Evolutionary conservation across 1,139 yeast species (phyloP), one percentile per base, ranked within the genome.

Genomic region (Spencermartinsiella ligniputridi): DNA sequence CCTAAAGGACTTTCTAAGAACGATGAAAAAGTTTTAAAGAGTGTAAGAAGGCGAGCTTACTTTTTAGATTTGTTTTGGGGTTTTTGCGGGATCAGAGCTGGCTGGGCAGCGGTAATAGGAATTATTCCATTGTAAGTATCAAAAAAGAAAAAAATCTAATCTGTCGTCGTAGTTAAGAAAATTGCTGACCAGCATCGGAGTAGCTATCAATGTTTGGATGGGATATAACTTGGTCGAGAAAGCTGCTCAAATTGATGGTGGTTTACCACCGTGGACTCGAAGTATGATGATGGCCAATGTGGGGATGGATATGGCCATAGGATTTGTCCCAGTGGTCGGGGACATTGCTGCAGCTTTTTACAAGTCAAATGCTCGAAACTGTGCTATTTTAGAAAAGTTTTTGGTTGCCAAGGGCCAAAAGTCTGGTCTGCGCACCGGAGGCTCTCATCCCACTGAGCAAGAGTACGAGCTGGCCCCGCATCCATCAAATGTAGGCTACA

Each of bases 311-410:
- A 84, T 83, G 56, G 72, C 73, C 1, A 66, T 86, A 42, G 89
- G 92, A 0, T 66, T 86, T 55, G 75, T 83, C 36, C 95, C 95
- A 1, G 50, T 85, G 34, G 77, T 85, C 15, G 95, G 95, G 9
- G 86, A 78, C 54, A 63, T 83, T 37, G 71, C 82, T 44, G 79
- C 79, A 50, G 78, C 86, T 21, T 68, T 81, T 43, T 86, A 83
- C 66, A 82, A 84, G 66, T 79, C 89, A 45, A 84, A 84, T 55
- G 81, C 87, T 25, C 67, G 95, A 49, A 86, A 86, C 60, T 80
- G 81, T 40, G 68, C 83, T 35, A 54, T 83, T 39, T 63, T 84
- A 54, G 90, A 85, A 59, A 71, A 73, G 45, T 68, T 76, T 51
- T 64, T 83, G 53, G 71, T 74, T 32, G 67, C 70, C 38, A 77